Percentiles rank a stretch among this genome's conserved stretches.
These are phyloP conservation scores for Chamaecrista fasciculata DNA, from an alignment of 306 rosid species.

Conservation along the genomic window DNA sequence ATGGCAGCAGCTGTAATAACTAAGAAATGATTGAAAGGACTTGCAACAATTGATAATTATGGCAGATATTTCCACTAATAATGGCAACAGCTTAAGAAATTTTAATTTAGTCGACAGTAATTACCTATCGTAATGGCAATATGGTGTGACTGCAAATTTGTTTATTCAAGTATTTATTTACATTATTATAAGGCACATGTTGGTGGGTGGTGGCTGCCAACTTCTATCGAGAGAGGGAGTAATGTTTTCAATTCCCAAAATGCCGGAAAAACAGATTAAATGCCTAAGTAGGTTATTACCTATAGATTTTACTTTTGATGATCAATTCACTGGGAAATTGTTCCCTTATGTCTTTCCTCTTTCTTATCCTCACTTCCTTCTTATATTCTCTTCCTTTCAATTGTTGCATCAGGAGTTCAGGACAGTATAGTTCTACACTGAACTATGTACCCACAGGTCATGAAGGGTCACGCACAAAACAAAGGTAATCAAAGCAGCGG, in stretches of 20 bases:
- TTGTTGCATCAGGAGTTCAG: background rate
- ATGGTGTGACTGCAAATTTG: background rate
- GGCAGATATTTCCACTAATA: background rate
- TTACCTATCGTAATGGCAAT: background rate
- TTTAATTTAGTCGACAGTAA: background rate
- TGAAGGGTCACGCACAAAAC: background rate
- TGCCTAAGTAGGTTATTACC: background rate
- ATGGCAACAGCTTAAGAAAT: background rate
- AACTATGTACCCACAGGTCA: background rate
- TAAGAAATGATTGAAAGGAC: background rate
- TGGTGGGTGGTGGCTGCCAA: background rate
- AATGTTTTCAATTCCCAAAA: background rate
- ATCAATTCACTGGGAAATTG: background rate
- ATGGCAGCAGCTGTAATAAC: constrained; percentile 23
- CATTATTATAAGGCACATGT: background rate
- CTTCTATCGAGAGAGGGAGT: background rate
- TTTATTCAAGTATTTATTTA: background rate
- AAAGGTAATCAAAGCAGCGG: background rate
- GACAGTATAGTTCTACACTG: background rate
- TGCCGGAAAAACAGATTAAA: background rate
- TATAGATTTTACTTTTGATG: background rate
- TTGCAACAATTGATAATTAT: background rate
- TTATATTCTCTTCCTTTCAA: background rate
- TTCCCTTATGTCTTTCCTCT: background rate
- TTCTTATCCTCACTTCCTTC: background rate